Percentiles rank a stretch among this genome's conserved stretches.
phyloP scores from a whole-genome alignment of 23 red algal genomes.

The Gracilaria caudata region DNA sequence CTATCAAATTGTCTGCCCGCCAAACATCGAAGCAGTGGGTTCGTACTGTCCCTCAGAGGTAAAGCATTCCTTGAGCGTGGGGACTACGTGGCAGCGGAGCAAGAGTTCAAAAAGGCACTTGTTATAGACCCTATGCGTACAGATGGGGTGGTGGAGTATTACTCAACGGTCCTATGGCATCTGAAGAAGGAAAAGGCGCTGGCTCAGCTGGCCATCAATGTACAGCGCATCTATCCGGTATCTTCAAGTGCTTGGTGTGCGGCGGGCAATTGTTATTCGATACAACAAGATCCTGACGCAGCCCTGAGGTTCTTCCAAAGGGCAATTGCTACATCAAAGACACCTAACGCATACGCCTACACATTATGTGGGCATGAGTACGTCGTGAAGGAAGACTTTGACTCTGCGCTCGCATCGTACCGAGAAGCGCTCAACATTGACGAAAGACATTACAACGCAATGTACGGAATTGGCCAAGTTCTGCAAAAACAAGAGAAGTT shows the following conservation, averaged over 20 bases:
- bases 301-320: conserved; percentile 91
- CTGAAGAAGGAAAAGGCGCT: conserved; percentile 80
- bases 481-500: conserved; percentile 88
- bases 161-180: conserved; percentile 98
- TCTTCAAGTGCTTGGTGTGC: conserved; percentile 87
- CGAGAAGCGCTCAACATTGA: conserved; percentile 85
- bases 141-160: conserved; percentile 89
- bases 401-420: conserved; percentile 79
- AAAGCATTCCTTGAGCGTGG: conserved; percentile 80
- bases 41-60: conserved; percentile 59
- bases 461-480: conserved; percentile 96
- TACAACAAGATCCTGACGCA: conserved; percentile 88
- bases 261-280: conserved; percentile 86
- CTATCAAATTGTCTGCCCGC: conserved; percentile 62
- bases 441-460: conserved; percentile 87
- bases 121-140: conserved; percentile 62
- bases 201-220: conserved; percentile 68
- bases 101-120: conserved; percentile 75
- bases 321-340: conserved; percentile 51
- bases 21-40: conserved; percentile 67
- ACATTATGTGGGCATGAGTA: conserved; percentile 95
- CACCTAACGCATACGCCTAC: conserved; percentile 78
- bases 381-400: conserved; percentile 84
- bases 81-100: conserved; percentile 68
- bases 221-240: conserved; percentile 55